Base-by-base conservation (phyloP, 1,284 basidiomycete species). In the Leccinum subrobustum region DNA sequence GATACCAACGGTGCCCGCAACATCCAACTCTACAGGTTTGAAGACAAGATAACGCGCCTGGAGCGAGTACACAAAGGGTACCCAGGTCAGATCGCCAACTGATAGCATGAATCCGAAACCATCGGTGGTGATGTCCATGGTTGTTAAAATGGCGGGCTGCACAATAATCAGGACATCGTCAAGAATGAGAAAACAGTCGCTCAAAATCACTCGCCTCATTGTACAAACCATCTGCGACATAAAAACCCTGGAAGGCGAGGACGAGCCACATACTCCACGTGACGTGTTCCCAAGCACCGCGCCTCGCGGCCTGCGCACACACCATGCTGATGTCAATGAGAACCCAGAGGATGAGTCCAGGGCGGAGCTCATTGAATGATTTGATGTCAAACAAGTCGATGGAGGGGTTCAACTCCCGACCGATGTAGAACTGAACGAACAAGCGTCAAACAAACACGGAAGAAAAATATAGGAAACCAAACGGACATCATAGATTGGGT, bases 61-160 rank as follows among this genome's bases (percentile, higher is more conserved):
- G 5, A 98, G 85, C 23, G 88, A 89, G 77, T 98, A 99, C 14
- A 88, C 88, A 77, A 98, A 98, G 5, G 97, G 97, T 8, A 99
- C 92, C 92, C 95, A 98, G 18, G 88, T 80, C 25, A 98, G 84
- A 75, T 99, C 95, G 52, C 96, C 97, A 54, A 97, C 87, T 3
- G 93, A 80, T 33, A 99, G 88, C 97, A 99, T 99, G 83, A 96
- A 98, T 6, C 97, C 97, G 68, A 99, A 98, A 4, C 96, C 96
- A 69, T 99, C 97, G 29, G 93, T 94, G 7, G 91, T 96, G 72
- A 99, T 97, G 74, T 99, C 96, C 95, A 99, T 98, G 18, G 93
- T 95, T 8, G 93, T 96, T 64, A 99, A 84, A 70, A 99, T 87
- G 9, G 92, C 89, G 3, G 88, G 85, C 89, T 91, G 60, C 4